Conservation (phyloP, 106 monocot genomes). For the Dendrobium huoshanense region DNA sequence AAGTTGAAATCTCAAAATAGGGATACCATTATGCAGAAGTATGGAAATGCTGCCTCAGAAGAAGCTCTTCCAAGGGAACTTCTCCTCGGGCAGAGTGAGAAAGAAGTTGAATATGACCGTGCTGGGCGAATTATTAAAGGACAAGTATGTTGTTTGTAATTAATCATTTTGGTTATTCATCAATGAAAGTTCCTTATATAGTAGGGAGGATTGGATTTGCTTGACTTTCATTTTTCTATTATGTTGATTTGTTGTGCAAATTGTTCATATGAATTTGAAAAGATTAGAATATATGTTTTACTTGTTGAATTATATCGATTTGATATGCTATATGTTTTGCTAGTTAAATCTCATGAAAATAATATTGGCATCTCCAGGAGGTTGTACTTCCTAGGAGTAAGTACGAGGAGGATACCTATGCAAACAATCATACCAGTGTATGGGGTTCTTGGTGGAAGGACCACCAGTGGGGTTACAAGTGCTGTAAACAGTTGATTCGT, state of each 20-base stretch:
- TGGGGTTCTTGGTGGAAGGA: constrained; percentile 99
- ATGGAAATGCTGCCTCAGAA: constrained; percentile 89
- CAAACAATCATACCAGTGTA: constrained; percentile 83
- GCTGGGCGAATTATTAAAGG: constrained; percentile 95
- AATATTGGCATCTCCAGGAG: constrained; percentile 35
- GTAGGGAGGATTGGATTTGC: not conserved
- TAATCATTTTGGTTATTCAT: not conserved
- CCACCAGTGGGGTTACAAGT: constrained; percentile 90
- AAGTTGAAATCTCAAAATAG: constrained; percentile 71
- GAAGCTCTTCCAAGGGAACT: constrained; percentile 80
- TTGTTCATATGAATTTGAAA: not conserved
- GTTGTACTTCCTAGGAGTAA: constrained; percentile 76
- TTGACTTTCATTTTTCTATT: not conserved
- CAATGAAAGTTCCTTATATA: not conserved
- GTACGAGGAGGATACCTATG: constrained; percentile 84
- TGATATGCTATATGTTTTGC: not conserved
- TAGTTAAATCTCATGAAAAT: not conserved
- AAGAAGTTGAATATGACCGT: constrained; percentile 92
- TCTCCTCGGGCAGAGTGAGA: constrained; percentile 89
- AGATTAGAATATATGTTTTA: not conserved
- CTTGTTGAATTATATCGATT: not conserved
- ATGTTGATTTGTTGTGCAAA: not conserved
- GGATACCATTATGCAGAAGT: constrained; percentile 87
- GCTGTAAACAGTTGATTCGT: constrained; percentile 72
- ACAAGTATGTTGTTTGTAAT: constrained; percentile 37